Conservation (phyloP, 768 basidiomycete genomes). For the Lentinus brumalis region DNA sequence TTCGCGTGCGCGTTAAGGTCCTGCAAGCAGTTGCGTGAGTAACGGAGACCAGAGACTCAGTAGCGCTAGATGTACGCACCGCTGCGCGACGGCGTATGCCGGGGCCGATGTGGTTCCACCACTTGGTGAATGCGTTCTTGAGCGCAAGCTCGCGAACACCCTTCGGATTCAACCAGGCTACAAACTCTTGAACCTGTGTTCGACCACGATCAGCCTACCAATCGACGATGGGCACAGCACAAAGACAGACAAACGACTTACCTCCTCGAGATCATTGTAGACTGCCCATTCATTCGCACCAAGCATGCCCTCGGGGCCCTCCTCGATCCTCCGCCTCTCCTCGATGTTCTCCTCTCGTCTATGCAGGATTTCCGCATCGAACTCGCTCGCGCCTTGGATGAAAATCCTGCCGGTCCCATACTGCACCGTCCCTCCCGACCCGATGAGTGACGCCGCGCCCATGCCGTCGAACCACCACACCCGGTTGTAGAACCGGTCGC, state of each 20-base stretch:
- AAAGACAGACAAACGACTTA: conserved; percentile 36
- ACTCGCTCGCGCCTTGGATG: conserved; percentile 87
- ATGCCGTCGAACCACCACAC: conserved; percentile 99
- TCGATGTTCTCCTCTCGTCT: conserved; percentile 58
- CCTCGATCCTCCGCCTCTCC: conserved; percentile 70
- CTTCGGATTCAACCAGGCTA: conserved; percentile 90
- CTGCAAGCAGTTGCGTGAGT: conserved; percentile 37
- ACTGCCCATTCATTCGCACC: conserved; percentile 86
- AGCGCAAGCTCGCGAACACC: conserved; percentile 86
- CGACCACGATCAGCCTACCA: background rate
- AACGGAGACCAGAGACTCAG: background rate
- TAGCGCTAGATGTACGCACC: conserved; percentile 45
- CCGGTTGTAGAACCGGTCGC: conserved; percentile 92
- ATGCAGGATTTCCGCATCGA: conserved; percentile 73
- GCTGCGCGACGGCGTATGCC: conserved; percentile 76
- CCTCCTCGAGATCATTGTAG: conserved; percentile 87
- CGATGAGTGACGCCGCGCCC: conserved; percentile 80
- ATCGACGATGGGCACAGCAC: background rate
- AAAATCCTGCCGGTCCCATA: conserved; percentile 92
- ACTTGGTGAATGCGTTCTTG: conserved; percentile 75
- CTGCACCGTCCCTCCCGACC: conserved; percentile 74
- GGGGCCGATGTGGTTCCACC: conserved; percentile 80
- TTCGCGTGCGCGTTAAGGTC: conserved; percentile 70
- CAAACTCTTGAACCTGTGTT: conserved; percentile 73
- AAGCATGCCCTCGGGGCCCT: conserved; percentile 76